These are phyloP conservation scores for Neurospora hispaniola DNA, from an alignment of 495 filamentous ascomycete genomes.

Conservation along the genomic window DNA sequence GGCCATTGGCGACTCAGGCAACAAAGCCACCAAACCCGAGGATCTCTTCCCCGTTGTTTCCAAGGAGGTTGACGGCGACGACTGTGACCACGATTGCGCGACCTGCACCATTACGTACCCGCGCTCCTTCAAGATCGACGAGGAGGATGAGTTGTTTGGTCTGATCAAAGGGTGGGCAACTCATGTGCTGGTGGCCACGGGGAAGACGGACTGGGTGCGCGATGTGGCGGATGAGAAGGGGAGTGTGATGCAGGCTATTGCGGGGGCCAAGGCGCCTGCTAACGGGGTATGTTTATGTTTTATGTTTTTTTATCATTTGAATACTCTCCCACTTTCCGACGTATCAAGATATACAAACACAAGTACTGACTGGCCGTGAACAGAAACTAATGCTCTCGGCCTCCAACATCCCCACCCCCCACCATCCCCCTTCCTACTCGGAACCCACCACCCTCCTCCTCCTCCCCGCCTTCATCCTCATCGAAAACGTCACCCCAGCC, in stretches of 20 bases:
- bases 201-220: constrained; percentile 88
- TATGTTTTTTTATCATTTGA: too few species aligned
- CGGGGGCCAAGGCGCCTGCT: constrained; percentile 43
- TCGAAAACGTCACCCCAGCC: constrained; percentile 76
- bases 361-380: background rate
- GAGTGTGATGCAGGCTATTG: constrained; percentile 90
- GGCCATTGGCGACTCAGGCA: constrained; percentile 62
- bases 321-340: background rate
- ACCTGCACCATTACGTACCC: constrained; percentile 71
- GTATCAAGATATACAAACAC: background rate
- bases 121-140: constrained; percentile 58
- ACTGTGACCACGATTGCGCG: constrained; percentile 84
- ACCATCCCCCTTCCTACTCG: constrained; percentile 41
- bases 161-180: constrained; percentile 81
- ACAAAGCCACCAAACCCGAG: constrained; percentile 40
- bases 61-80: constrained; percentile 70
- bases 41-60: constrained; percentile 57
- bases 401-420: constrained; percentile 78
- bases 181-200: constrained; percentile 85
- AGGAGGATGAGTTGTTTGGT: constrained; percentile 72
- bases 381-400: constrained; percentile 86
- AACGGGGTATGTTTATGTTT: constrained; percentile 56
- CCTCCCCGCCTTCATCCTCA: constrained; percentile 74
- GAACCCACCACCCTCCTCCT: constrained; percentile 75
- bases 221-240: constrained; percentile 86